These are phyloP conservation scores for Rossbeevera mucosa DNA, from an alignment of 768 basidiomycete genomes.

Conservation along the genomic window DNA sequence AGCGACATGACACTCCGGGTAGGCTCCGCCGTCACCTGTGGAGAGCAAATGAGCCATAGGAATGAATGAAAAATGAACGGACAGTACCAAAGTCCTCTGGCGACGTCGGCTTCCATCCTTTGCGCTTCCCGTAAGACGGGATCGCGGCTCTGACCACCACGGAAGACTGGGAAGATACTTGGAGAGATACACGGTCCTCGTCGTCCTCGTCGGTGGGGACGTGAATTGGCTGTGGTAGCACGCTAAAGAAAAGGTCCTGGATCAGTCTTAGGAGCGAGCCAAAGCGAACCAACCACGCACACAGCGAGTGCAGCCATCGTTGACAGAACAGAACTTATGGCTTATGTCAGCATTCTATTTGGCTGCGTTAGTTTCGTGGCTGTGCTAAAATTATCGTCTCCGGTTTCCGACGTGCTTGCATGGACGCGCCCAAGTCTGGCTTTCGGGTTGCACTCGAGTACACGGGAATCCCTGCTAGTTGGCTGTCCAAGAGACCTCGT, in stretches of 20 bases:
- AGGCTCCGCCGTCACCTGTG: slow-evolving; percentile 78
- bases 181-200: slow-evolving; percentile 47
- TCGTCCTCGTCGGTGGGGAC: slow-evolving; percentile 53
- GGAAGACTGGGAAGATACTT: slow-evolving; percentile 26
- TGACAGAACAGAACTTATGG: slow-evolving; percentile 17
- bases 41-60: slow-evolving; percentile 1
- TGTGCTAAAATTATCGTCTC: slow-evolving; percentile 16
- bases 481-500: slow-evolving; percentile 79
- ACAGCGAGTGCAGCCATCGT: slow-evolving; percentile 68
- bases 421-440: slow-evolving; percentile 42
- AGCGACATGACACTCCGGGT: slow-evolving; percentile 94
- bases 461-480: slow-evolving; percentile 67
- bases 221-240: slow-evolving; percentile 65
- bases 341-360: slow-evolving; percentile 22
- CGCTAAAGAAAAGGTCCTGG: slow-evolving; percentile 33
- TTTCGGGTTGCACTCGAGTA: slow-evolving; percentile 59
- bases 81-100: slow-evolving; percentile 78
- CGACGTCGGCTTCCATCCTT: slow-evolving; percentile 80
- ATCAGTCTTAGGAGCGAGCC: slow-evolving; percentile 1
- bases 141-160: slow-evolving; percentile 50
- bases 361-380: slow-evolving; percentile 24
- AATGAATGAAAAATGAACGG: slow-evolving; percentile 3
- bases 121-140: slow-evolving; percentile 83
- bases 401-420: slow-evolving; percentile 17
- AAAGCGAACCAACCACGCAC: slow-evolving; percentile 46